These are phyloP conservation scores for Camelina hispida DNA, from an alignment of 345 rosid genomes.

Conservation along the genomic window DNA sequence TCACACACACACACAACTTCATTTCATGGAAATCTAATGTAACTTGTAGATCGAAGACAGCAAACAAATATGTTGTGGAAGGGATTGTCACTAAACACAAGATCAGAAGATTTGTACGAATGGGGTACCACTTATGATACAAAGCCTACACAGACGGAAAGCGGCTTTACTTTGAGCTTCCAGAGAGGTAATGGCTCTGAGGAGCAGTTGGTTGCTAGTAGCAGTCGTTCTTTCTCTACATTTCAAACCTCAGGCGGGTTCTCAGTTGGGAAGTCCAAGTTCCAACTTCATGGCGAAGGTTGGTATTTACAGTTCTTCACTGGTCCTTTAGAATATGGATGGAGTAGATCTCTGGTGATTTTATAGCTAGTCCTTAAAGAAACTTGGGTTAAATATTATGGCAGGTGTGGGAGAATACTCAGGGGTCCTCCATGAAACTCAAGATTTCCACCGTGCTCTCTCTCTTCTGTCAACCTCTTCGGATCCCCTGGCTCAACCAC, in stretches of 20 bases:
- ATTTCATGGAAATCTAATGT: constrained; percentile 4
- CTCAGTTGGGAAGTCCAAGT: constrained; percentile 35
- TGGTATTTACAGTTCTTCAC: constrained; percentile 7
- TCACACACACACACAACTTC: constrained; percentile 11
- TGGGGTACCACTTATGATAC: constrained; percentile 55
- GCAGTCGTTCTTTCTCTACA: constrained; percentile 45
- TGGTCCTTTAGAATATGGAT: not conserved
- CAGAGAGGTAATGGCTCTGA: constrained; percentile 50
- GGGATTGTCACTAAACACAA: constrained; percentile 51
- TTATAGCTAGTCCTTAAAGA: not conserved
- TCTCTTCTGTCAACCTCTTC: constrained; percentile 99
- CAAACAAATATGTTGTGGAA: constrained; percentile 59
- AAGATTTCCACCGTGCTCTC: constrained; percentile 89
- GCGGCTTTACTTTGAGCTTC: constrained; percentile 48
- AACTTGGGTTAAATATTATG: not conserved
- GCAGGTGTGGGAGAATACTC: constrained; percentile 63
- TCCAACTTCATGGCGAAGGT: constrained; percentile 33
- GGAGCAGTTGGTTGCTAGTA: constrained; percentile 47
- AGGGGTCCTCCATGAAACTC: constrained; percentile 58
- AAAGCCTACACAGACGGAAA: constrained; percentile 57
- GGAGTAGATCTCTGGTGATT: not conserved
- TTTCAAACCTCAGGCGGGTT: constrained; percentile 50
- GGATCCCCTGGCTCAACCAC: constrained; percentile 33
- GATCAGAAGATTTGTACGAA: constrained; percentile 43
- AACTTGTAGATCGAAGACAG: constrained; percentile 62